Conservation (phyloP, 2,329 filamentous ascomycete species). For the Apiospora malaysiana region DNA sequence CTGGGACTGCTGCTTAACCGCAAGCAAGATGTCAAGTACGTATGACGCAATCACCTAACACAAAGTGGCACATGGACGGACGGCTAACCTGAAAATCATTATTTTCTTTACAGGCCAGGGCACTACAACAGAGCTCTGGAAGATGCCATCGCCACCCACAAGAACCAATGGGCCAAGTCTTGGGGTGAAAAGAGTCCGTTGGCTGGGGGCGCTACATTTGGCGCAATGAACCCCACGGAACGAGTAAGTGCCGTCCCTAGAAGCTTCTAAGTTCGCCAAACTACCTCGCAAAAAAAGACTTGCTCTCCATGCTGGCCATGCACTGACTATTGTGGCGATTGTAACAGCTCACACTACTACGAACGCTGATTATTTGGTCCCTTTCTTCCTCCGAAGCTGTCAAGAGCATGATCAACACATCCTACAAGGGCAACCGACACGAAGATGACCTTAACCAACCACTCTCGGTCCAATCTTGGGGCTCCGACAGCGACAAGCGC, state of each 20-base stretch:
- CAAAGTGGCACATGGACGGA: slow-evolving; percentile 5
- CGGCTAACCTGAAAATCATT: slow-evolving; percentile 2
- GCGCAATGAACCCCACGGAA: slow-evolving; percentile 79
- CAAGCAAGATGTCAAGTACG: slow-evolving; percentile 96
- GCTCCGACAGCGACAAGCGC: slow-evolving; percentile 85
- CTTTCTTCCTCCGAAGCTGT: slow-evolving; percentile 86
- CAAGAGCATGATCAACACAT: slow-evolving; percentile 80
- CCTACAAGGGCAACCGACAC: slow-evolving; percentile 86
- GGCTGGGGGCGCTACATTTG: slow-evolving; percentile 79
- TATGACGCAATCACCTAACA: slow-evolving; percentile 48
- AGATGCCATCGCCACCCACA: slow-evolving; percentile 86
- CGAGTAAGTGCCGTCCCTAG: slow-evolving; percentile 62
- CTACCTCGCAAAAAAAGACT: not conserved
- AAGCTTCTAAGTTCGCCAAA: not conserved
- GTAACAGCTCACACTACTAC: slow-evolving; percentile 77
- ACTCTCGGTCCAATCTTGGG: slow-evolving; percentile 89
- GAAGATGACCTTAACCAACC: slow-evolving; percentile 83
- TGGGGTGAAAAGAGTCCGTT: slow-evolving; percentile 88
- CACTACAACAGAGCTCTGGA: slow-evolving; percentile 94
- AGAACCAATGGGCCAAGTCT: slow-evolving; percentile 82
- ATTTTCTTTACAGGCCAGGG: slow-evolving; percentile 68
- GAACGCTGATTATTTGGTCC: slow-evolving; percentile 85
- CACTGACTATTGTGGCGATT: slow-evolving; percentile 22
- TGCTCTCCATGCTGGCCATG: not conserved
- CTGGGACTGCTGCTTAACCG: slow-evolving; percentile 89